Percentiles rank a stretch among this genome's conserved stretches.
Evolutionary conservation across 768 basidiomycete species (phyloP).

Genomic region (Panaeolus cyanescens): DNA sequence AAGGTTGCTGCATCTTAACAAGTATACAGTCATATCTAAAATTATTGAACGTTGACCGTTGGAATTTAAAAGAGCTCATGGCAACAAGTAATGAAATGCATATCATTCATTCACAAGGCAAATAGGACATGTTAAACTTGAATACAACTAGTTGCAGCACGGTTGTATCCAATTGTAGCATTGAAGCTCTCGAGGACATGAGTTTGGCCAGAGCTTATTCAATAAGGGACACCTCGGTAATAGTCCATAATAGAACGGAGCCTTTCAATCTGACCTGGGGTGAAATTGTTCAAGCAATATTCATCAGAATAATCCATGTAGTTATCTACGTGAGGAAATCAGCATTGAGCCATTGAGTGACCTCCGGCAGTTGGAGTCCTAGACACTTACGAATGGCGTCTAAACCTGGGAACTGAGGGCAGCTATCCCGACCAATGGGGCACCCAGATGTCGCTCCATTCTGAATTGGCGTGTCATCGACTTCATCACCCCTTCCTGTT

Average conservation of each 20-base stretch:
- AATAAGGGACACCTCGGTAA: neutral
- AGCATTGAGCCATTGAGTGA: neutral
- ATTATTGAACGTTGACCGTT: too few relatives aligned
- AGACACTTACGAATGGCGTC: slow-evolving; percentile 33
- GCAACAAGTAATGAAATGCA: too few relatives aligned
- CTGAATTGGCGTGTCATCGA: slow-evolving; percentile 29
- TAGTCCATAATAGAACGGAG: neutral
- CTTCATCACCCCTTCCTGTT: slow-evolving; percentile 28
- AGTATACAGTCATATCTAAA: too few relatives aligned
- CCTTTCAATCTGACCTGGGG: slow-evolving; percentile 29
- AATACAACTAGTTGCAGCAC: too few relatives aligned
- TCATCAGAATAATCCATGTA: slow-evolving; percentile 36
- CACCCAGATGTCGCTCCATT: slow-evolving; percentile 30
- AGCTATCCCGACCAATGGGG: slow-evolving; percentile 22
- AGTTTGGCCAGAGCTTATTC: too few relatives aligned
- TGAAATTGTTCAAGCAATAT: slow-evolving; percentile 29
- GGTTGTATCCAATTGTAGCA: too few relatives aligned
- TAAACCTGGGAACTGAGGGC: slow-evolving; percentile 22
- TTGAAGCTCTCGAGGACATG: too few relatives aligned
- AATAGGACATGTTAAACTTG: too few relatives aligned
- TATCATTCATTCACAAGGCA: too few relatives aligned
- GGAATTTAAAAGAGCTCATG: too few relatives aligned
- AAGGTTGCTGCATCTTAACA: too few relatives aligned
- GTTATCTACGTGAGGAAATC: slow-evolving; percentile 31
- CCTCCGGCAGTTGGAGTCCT: neutral